Conservation (phyloP, 1,284 basidiomycete species). For the Pseudozyma sp. region DNA sequence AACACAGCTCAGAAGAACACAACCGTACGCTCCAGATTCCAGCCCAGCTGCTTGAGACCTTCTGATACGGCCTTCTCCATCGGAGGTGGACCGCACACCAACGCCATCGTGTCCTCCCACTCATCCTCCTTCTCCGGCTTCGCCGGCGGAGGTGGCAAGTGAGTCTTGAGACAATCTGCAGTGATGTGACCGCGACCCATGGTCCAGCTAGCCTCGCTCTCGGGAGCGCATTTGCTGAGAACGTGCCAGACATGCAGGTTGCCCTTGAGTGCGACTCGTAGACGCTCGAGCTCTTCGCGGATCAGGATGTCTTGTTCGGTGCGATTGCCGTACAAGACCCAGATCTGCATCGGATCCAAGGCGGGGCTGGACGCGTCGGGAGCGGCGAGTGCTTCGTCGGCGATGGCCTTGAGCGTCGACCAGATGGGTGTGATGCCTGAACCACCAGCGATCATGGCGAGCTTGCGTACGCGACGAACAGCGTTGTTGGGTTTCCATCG, state of each 20-base stretch:
- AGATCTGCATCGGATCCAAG: conserved; percentile 69
- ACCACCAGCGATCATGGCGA: conserved; percentile 76
- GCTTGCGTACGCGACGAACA: conserved; percentile 69
- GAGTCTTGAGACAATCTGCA: conserved; percentile 69
- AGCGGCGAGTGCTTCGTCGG: conserved; percentile 70
- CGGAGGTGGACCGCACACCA: conserved; percentile 74
- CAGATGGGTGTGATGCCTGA: conserved; percentile 75
- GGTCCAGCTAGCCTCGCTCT: conserved; percentile 69
- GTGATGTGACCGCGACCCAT: conserved; percentile 72
- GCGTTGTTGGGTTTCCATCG: conserved; percentile 70
- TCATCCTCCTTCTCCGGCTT: conserved; percentile 18
- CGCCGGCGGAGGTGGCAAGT: conserved; percentile 68
- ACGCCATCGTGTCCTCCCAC: conserved; percentile 69
- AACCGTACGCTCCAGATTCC: conserved; percentile 57
- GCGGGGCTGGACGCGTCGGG: neutral
- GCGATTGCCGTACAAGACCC: conserved; percentile 74
- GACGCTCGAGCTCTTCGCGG: conserved; percentile 72
- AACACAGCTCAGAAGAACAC: conserved; percentile 56
- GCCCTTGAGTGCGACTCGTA: conserved; percentile 68
- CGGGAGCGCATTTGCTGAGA: conserved; percentile 67
- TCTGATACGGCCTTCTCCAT: conserved; percentile 66
- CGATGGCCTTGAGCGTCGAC: conserved; percentile 69
- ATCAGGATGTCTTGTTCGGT: conserved; percentile 73
- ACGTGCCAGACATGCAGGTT: conserved; percentile 73
- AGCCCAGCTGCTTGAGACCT: conserved; percentile 53